These are phyloP conservation scores for Ophiostoma ips DNA, from an alignment of 2,329 filamentous ascomycete genomes.

Conservation along the genomic window DNA sequence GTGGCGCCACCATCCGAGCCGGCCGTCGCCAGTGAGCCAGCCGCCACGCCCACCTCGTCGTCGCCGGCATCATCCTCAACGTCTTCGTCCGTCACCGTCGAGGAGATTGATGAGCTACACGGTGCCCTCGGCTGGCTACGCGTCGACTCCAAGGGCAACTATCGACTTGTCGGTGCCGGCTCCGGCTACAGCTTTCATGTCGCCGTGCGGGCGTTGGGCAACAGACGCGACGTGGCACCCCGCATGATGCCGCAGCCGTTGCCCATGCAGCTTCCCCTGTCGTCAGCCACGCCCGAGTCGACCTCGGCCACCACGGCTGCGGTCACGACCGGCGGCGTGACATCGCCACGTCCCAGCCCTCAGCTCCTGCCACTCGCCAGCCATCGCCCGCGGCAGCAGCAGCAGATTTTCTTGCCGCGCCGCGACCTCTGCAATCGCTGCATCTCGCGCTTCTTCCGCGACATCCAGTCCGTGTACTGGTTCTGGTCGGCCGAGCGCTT, in stretches of 20 bases:
- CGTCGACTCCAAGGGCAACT: conserved; percentile 14
- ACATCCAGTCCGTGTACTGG: conserved; percentile 19
- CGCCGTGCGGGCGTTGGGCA: conserved; percentile 15
- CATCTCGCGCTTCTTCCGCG: conserved; percentile 17
- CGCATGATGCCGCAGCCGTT: background rate
- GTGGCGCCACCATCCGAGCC: conserved; percentile 7
- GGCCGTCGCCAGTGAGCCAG: conserved; percentile 3
- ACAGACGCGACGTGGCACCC: conserved; percentile 8
- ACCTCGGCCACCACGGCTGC: background rate
- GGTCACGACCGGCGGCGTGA: background rate
- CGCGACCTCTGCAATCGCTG: conserved; percentile 18
- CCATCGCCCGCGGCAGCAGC: background rate
- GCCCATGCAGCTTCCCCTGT: conserved; percentile 10
- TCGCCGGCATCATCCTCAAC: background rate
- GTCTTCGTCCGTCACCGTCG: conserved; percentile 6
- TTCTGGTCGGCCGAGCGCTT: conserved; percentile 18
- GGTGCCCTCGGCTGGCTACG: conserved; percentile 16
- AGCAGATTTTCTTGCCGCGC: conserved; percentile 16
- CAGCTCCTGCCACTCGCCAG: background rate
- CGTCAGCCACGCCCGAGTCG: conserved; percentile 12
- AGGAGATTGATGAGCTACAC: conserved; percentile 15
- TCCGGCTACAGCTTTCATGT: conserved; percentile 17
- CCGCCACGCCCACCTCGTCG: conserved; percentile 1
- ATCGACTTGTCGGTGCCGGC: conserved; percentile 15
- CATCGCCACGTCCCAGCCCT: background rate